Percentiles rank a stretch among this genome's conserved stretches.
phyloP scores from a whole-genome alignment of 306 rosid genomes.

The Sicyos edulis region DNA sequence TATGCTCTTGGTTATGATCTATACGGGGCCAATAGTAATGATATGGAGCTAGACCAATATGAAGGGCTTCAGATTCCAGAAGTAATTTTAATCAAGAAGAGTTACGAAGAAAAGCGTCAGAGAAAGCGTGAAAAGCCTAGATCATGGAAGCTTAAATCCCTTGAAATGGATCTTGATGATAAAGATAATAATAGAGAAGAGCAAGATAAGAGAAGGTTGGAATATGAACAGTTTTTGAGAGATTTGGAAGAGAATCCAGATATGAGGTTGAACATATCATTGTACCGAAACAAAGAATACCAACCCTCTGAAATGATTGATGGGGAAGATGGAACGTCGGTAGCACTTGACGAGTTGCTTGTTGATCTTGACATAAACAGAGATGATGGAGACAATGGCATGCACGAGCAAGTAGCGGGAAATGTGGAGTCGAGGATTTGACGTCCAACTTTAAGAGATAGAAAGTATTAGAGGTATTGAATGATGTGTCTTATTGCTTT shows the following conservation, averaged over 20 bases:
- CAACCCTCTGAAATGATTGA: constrained; percentile 58
- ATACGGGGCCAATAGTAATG: no score
- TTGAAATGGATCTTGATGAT: constrained; percentile 56
- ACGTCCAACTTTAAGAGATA: not conserved
- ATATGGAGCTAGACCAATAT: no score
- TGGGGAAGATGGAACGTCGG: constrained; percentile 56
- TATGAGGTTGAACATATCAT: constrained; percentile 43
- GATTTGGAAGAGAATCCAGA: constrained; percentile 68
- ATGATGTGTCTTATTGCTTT: not conserved
- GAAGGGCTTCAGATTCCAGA: no score
- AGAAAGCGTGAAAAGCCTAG: constrained; percentile 48
- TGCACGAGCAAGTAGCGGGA: constrained; percentile 32
- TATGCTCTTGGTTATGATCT: no score
- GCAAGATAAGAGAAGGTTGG: constrained; percentile 38
- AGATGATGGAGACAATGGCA: constrained; percentile 23
- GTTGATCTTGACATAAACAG: constrained; percentile 53
- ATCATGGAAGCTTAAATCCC: constrained; percentile 51
- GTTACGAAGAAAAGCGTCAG: no score
- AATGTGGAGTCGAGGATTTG: not conserved
- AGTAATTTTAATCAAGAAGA: no score
- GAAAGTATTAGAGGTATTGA: not conserved
- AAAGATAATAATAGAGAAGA: constrained; percentile 33
- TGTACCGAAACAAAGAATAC: constrained; percentile 48
- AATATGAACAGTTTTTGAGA: constrained; percentile 54
- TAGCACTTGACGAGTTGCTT: constrained; percentile 61